phyloP scores from a whole-genome alignment of 78 protist genomes.

The Neovahlkampfia damariscottae region DNA sequence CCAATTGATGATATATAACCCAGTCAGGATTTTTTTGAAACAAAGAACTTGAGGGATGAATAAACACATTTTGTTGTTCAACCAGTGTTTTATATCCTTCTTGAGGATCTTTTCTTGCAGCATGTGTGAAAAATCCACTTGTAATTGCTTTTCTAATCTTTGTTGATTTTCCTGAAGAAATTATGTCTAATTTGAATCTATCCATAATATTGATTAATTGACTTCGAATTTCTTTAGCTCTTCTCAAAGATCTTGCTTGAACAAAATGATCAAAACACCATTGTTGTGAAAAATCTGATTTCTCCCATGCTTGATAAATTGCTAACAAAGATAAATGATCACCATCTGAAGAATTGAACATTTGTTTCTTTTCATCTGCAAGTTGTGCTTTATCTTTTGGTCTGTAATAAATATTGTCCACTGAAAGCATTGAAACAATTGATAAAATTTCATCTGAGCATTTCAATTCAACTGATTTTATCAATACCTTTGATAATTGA shows the following conservation, averaged over 20 bases:
- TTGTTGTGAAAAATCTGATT: slow-evolving; percentile 55
- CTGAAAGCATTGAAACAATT: slow-evolving; percentile 90
- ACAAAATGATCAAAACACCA: slow-evolving; percentile 96
- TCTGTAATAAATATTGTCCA: slow-evolving; percentile 84
- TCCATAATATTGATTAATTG: slow-evolving; percentile 92
- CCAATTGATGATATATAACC: slow-evolving; percentile 65
- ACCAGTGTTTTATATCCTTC: slow-evolving; percentile 89
- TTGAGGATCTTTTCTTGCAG: slow-evolving; percentile 87
- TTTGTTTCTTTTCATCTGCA: slow-evolving; percentile 85
- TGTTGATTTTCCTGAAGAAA: slow-evolving; percentile 66
- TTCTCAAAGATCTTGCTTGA: slow-evolving; percentile 76
- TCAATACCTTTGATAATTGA: slow-evolving; percentile 72
- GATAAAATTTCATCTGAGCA: slow-evolving; percentile 93
- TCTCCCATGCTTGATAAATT: slow-evolving; percentile 90
- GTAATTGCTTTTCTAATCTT: slow-evolving; percentile 70
- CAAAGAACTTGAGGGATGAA: slow-evolving; percentile 92
- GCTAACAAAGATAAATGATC: slow-evolving; percentile 93
- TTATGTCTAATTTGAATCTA: slow-evolving; percentile 54
- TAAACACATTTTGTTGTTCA: slow-evolving; percentile 72
- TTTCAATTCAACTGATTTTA: slow-evolving; percentile 77
- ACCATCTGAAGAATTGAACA: slow-evolving; percentile 89
- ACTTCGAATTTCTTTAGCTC: slow-evolving; percentile 92
- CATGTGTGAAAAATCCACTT: slow-evolving; percentile 88
- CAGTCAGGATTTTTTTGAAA: slow-evolving; percentile 85
- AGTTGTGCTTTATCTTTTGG: slow-evolving; percentile 89